Evolutionary conservation across 257 asterid genomes (phyloP), one percentile per base, ranked within the genome.

Genomic region (Nicotiana tomentosiformis): DNA sequence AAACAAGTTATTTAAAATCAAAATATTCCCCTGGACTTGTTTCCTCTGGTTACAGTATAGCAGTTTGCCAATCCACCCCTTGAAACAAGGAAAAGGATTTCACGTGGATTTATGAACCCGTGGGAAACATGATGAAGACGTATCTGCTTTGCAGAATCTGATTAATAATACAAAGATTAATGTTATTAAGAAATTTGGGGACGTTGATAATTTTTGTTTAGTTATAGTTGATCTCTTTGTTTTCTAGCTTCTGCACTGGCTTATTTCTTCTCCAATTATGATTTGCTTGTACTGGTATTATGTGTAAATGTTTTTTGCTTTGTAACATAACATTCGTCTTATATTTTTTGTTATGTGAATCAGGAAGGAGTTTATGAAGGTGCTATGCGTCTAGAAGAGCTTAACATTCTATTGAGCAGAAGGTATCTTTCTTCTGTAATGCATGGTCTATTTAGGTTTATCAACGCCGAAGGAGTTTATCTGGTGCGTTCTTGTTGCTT

Each of bases 351-450:
- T 81, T 81, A 10, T 49, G 62, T 14, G 62, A 49, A 62, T 80
- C 93, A 95, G 99, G 84, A 60, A 61, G 89, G 97, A 76, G 97
- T 93, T 56, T 93, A 86, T 53, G 96, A 91, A 85, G 95, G 89
- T 70, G 89, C 93, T 49, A 90, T 93, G 46, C 98, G 87, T 85
- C 79, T 96, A 89, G 99, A 94, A 83, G 99, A 96, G 92, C 91
- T 96, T 10, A 94, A 93, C 82, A 87, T 96, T 82, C 90, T 96
- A 76, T 77, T 96, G 72, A 84, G 95, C 64, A 77, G 84, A 87
- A 94, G 95, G 99, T 93, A 86, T 74, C 64, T 84, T 77, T 83
- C 76, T 7, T 32, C 39, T 17, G 67, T 72, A 20, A 66, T 7
- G 67, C 5, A 39, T 33, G 58, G 55, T 10, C 17, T 11, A 4